Conservation (phyloP, 352 stramenopile genomes). For the Phytophthora lateralis region DNA sequence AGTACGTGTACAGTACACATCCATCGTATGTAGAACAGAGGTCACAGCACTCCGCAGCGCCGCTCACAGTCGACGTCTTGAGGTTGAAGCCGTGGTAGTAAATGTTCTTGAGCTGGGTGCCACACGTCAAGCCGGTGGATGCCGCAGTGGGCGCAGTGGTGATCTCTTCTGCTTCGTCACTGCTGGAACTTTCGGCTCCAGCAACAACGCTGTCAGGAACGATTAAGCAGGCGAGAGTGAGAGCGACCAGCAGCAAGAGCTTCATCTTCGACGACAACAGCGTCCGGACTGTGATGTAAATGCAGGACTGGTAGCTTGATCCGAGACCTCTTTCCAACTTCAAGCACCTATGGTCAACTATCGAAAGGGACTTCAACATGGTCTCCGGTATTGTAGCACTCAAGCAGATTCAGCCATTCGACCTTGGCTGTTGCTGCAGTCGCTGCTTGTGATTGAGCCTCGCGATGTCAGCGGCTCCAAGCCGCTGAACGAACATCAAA, state of each 20-base stretch:
- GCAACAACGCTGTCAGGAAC: too few species aligned
- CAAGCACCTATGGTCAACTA: conserved; percentile 19
- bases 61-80: conserved; percentile 19
- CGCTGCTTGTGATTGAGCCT: conserved; percentile 10
- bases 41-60: conserved; percentile 38
- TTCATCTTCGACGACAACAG: conserved; percentile 18
- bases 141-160: not conserved
- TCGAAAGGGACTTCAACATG: conserved; percentile 13
- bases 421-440: conserved; percentile 1
- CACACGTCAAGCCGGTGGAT: conserved; percentile 20
- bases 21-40: conserved; percentile 32
- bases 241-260: not conserved
- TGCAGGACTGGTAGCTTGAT: conserved; percentile 12
- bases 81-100: conserved; percentile 47
- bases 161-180: not conserved
- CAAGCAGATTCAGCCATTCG: conserved; percentile 7
- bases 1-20: conserved; percentile 54
- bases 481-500: conserved; percentile 21
- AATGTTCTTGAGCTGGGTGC: conserved; percentile 39
- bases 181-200: too few species aligned
- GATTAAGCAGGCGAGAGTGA: conserved; percentile 12
- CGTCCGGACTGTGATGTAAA: conserved; percentile 9
- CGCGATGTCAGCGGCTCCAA: conserved; percentile 10
- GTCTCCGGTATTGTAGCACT: conserved; percentile 19
- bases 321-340: conserved; percentile 9